Evolutionary conservation across 805 yeast species (phyloP).

Genomic region (Candida silvicultrix): DNA sequence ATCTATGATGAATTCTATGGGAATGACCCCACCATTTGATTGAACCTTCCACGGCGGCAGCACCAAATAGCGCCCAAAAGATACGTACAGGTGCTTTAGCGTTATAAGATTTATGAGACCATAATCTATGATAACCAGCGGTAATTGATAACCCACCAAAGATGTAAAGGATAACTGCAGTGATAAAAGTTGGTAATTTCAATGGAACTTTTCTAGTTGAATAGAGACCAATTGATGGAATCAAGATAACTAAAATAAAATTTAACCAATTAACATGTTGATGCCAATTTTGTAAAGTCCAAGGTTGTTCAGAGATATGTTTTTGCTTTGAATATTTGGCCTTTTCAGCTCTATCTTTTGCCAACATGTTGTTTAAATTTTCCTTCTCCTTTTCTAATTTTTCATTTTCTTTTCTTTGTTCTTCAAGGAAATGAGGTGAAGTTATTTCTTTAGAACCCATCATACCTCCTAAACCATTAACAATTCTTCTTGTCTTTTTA

Average conservation of each 20-base stretch:
- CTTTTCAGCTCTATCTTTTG: constrained; percentile 35
- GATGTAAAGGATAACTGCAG: constrained; percentile 42
- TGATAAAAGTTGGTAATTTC: constrained; percentile 21
- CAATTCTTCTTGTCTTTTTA: constrained; percentile 63
- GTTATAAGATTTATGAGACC: constrained; percentile 69
- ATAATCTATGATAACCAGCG: constrained; percentile 78
- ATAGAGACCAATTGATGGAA: constrained; percentile 51
- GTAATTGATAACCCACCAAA: constrained; percentile 72
- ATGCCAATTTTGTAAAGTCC: constrained; percentile 70
- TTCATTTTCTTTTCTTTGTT: constrained; percentile 46
- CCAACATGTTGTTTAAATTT: constrained; percentile 36
- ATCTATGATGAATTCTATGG: constrained; percentile 82
- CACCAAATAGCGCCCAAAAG: constrained; percentile 72
- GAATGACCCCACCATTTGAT: constrained; percentile 88
- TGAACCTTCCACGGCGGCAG: constrained; percentile 79
- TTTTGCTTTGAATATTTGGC: constrained; percentile 30
- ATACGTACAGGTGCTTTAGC: constrained; percentile 56
- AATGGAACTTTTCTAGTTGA: constrained; percentile 42
- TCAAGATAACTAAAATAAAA: constrained; percentile 50
- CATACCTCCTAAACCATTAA: constrained; percentile 71
- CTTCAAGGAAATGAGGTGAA: constrained; percentile 53
- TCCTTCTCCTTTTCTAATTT: constrained; percentile 47
- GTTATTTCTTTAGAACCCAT: constrained; percentile 81
- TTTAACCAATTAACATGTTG: constrained; percentile 77
- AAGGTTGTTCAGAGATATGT: constrained; percentile 75